Percentiles rank a stretch among this genome's conserved stretches.
Conservation (phyloP, 768 basidiomycete genomes). For the Termitomyces sp. region DNA sequence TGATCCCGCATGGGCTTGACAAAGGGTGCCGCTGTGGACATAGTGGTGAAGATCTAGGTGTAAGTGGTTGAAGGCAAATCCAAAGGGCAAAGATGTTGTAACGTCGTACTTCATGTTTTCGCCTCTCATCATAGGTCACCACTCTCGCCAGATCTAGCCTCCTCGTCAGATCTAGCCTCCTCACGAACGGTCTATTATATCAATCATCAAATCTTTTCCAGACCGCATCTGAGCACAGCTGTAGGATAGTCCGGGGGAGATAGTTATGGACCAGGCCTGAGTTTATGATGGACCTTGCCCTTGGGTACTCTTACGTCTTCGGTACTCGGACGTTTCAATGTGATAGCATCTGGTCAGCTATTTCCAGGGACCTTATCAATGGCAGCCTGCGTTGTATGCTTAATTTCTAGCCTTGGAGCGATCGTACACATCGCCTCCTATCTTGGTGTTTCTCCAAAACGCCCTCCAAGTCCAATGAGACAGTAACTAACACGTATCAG, state of each 20-base stretch:
- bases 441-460: not conserved
- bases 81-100: not conserved
- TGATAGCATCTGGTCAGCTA: not conserved
- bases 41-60: constrained; percentile 2
- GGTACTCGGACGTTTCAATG: not conserved
- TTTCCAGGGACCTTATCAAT: too few relatives aligned
- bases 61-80: too few relatives aligned
- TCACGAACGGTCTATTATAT: not conserved
- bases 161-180: not conserved
- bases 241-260: not conserved
- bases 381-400: too few relatives aligned
- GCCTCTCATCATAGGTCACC: not conserved
- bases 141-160: not conserved
- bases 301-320: not conserved
- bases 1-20: constrained; percentile 61
- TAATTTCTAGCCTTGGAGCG: too few relatives aligned
- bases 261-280: too few relatives aligned
- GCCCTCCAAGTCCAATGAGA: not conserved
- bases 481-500: not conserved
- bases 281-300: too few relatives aligned
- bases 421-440: not conserved
- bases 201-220: not conserved
- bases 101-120: not conserved
- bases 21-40: constrained; percentile 10
- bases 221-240: not conserved